Percentiles rank a stretch among this genome's conserved stretches.
Conservation (phyloP, 805 yeast genomes). For the Nakazawaea sp. region DNA sequence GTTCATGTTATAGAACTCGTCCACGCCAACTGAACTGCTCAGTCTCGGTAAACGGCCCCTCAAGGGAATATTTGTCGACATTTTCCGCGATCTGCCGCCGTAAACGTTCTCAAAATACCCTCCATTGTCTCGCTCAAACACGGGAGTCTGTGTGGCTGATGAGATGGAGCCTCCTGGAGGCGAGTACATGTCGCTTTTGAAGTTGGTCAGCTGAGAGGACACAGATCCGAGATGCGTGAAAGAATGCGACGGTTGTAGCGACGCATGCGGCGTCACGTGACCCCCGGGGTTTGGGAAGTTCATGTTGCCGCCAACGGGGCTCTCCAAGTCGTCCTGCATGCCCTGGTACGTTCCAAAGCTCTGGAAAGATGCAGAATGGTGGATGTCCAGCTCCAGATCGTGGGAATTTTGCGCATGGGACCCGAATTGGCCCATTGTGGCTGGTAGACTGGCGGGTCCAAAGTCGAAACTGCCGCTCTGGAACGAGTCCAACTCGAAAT, state of each 20-base stretch:
- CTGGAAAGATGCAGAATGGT: background rate
- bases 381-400: background rate
- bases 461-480: constrained; percentile 12
- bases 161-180: constrained; percentile 18
- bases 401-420: background rate
- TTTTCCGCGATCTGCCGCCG: background rate
- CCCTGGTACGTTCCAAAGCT: too few species aligned
- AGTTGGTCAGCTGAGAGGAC: constrained; percentile 6
- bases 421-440: background rate
- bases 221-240: constrained; percentile 8
- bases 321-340: constrained; percentile 1
- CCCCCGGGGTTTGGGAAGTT: background rate
- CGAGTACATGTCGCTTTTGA: constrained; percentile 12
- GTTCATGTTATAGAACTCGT: constrained; percentile 5
- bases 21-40: constrained; percentile 7
- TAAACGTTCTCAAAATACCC: constrained; percentile 11
- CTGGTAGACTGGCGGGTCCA: constrained; percentile 11
- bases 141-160: constrained; percentile 20
- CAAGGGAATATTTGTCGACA: constrained; percentile 3
- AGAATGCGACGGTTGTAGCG: constrained; percentile 4
- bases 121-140: constrained; percentile 8
- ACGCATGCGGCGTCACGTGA: background rate
- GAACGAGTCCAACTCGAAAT: constrained; percentile 8
- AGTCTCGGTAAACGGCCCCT: constrained; percentile 6
- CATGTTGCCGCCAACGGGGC: too few species aligned